Percentiles rank a stretch among this genome's conserved stretches.
Conservation (phyloP, 495 filamentous ascomycete genomes). For the Trichocladium uniseriatum region DNA sequence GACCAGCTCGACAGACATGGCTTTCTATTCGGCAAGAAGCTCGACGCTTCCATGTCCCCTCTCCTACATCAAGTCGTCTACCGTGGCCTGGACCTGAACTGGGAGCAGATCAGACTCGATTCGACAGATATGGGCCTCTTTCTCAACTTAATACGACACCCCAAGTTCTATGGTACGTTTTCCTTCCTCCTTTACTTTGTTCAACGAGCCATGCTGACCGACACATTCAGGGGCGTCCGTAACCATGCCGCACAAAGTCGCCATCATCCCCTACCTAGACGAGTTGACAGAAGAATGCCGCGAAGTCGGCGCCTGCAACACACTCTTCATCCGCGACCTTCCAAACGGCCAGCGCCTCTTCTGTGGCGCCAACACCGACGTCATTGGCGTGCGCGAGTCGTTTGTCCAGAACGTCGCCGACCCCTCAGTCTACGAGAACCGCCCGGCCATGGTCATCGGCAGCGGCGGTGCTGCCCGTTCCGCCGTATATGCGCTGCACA, state of each 20-base stretch:
- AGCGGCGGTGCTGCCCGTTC: constrained; percentile 63
- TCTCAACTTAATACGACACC: constrained; percentile 24
- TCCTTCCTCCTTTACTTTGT: no score
- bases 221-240: constrained; percentile 56
- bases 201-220: constrained; percentile 39
- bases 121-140: constrained; percentile 40
- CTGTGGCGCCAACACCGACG: constrained; percentile 69
- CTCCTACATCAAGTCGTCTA: constrained; percentile 60
- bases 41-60: constrained; percentile 60
- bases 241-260: constrained; percentile 69
- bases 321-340: constrained; percentile 51
- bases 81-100: constrained; percentile 46
- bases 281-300: constrained; percentile 56
- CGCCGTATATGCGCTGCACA: constrained; percentile 58
- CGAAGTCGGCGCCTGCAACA: constrained; percentile 65
- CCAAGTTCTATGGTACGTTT: constrained; percentile 28
- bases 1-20: constrained; percentile 38
- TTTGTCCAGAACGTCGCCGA: constrained; percentile 49
- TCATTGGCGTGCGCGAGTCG: constrained; percentile 60
- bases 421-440: constrained; percentile 36
- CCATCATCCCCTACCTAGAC: constrained; percentile 59
- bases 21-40: constrained; percentile 47
- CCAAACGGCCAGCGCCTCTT: constrained; percentile 34
- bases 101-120: constrained; percentile 51
- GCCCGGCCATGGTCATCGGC: constrained; percentile 53